A percentile compares a stretch with the other conserved stretches of the same genome.
phyloP scores from a whole-genome alignment of 1,284 basidiomycete genomes.

The Ceratobasidium sp. region DNA sequence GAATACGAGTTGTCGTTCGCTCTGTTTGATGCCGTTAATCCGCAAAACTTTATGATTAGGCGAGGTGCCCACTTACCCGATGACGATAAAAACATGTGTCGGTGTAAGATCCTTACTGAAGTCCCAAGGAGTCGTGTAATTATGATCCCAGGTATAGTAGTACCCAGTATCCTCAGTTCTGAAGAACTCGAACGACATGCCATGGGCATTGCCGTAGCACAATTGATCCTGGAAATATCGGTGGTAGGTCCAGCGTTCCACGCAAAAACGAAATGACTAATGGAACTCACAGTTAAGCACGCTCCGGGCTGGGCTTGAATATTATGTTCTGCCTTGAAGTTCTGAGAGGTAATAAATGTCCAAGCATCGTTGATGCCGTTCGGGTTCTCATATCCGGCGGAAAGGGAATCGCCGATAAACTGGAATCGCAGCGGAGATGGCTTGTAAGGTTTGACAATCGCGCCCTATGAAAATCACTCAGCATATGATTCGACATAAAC shows the following conservation, averaged over 20 bases:
- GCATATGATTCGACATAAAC: background rate
- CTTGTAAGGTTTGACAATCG: slow-evolving; percentile 60
- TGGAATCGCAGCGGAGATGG: slow-evolving; percentile 63
- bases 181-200: slow-evolving; percentile 60
- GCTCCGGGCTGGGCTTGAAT: slow-evolving; percentile 66
- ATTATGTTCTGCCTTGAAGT: slow-evolving; percentile 64
- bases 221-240: slow-evolving; percentile 60
- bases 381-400: slow-evolving; percentile 55
- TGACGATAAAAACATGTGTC: slow-evolving; percentile 66
- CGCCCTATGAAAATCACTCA: slow-evolving; percentile 56
- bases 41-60: background rate
- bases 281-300: slow-evolving; percentile 59
- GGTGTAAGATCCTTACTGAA: slow-evolving; percentile 63
- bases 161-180: slow-evolving; percentile 69
- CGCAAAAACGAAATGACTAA: background rate
- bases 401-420: slow-evolving; percentile 69
- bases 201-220: slow-evolving; percentile 68
- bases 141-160: slow-evolving; percentile 65
- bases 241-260: background rate
- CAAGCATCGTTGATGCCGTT: slow-evolving; percentile 64
- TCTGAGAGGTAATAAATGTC: slow-evolving; percentile 65
- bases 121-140: slow-evolving; percentile 69
- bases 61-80: slow-evolving; percentile 57
- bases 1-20: slow-evolving; percentile 53
- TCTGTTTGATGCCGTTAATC: slow-evolving; percentile 47